phyloP scores from a whole-genome alignment of 148 eudicot species.

The Rhododendron molle region DNA sequence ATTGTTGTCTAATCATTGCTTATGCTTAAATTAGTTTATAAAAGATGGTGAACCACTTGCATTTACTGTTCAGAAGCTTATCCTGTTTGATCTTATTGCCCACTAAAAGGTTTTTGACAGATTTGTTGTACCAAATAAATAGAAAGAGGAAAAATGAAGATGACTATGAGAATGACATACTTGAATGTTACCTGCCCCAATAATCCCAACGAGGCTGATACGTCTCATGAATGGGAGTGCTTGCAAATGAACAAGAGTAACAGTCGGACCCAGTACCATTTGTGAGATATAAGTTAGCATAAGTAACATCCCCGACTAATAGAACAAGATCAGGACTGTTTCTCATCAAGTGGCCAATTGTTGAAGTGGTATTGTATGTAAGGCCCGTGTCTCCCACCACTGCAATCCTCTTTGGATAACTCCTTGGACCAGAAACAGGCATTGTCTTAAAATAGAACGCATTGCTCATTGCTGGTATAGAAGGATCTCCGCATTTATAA shows the following conservation, averaged over 20 bases:
- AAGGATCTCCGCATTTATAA: conserved; percentile 88
- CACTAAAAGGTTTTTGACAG: background rate
- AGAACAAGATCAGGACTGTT: conserved; percentile 82
- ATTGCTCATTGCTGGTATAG: conserved; percentile 62
- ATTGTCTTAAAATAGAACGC: conserved; percentile 63
- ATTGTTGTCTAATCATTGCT: background rate
- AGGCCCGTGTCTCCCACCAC: conserved; percentile 89
- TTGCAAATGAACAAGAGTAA: conserved; percentile 78
- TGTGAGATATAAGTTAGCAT: conserved; percentile 86
- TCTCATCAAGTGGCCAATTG: conserved; percentile 59
- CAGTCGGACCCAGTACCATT: conserved; percentile 94
- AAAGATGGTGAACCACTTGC: background rate
- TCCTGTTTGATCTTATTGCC: background rate
- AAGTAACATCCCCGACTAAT: conserved; percentile 77
- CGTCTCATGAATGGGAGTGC: conserved; percentile 90
- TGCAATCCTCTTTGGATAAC: conserved; percentile 68
- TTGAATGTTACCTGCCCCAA: conserved; percentile 72
- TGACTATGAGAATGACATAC: background rate
- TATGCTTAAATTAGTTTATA: background rate
- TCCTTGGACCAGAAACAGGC: conserved; percentile 63
- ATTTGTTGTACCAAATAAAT: background rate
- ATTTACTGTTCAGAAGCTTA: background rate
- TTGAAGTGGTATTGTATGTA: conserved; percentile 75
- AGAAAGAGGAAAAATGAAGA: background rate
- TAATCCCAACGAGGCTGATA: conserved; percentile 99